Base-by-base conservation (phyloP, 2,329 filamentous ascomycete species). In the Dothistroma pini region DNA sequence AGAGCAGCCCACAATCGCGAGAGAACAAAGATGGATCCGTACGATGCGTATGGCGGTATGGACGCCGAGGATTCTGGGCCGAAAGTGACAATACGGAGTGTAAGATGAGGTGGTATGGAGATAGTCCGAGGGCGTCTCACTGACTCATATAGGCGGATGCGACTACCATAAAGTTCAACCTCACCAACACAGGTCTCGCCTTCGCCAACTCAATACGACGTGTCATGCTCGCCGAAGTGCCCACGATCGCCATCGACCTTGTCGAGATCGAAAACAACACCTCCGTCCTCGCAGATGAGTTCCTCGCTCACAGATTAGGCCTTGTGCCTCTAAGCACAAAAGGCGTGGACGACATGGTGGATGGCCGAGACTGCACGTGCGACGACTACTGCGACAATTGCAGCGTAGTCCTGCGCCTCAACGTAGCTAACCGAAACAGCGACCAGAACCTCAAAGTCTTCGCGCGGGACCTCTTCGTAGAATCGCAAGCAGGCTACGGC, bases 261-360 rank as follows among this genome's bases (percentile, higher is more conserved):
- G 93, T 97, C 65, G 91, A 97, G 76, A 88, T 99, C 67, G 88
- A 96, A 73, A 85, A 84, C 71, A 99, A 99, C 81, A 96, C 89
- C 60, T 96, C 93, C n/a, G 93, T 97, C 4, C 86, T 97, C 14
- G 90, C 93, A 63, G 93, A 99, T 77, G 93, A 99, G 77, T 96
- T 97, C 77, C 88, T 99, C 68, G 89, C 91, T 54, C 93, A 97
- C 77, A 89, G 93, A 51, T 84, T 99, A 14, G 93, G 95, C 34
- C 86, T 97, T 52, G 87, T 97, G 60, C 95, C 95, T 0, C 85
- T 99, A 53, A 88, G 89, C 74, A 90, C 91, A 60, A 90, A 90
- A 72, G 89, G 90, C 72, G 88, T 93, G 69, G 90, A 93, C 67
- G 83, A 87, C 55, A 84, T 97, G 64, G 83, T 89, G 66, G 96